Conservation (phyloP, 2,329 filamentous ascomycete species). For the Leptodontidium sp. region DNA sequence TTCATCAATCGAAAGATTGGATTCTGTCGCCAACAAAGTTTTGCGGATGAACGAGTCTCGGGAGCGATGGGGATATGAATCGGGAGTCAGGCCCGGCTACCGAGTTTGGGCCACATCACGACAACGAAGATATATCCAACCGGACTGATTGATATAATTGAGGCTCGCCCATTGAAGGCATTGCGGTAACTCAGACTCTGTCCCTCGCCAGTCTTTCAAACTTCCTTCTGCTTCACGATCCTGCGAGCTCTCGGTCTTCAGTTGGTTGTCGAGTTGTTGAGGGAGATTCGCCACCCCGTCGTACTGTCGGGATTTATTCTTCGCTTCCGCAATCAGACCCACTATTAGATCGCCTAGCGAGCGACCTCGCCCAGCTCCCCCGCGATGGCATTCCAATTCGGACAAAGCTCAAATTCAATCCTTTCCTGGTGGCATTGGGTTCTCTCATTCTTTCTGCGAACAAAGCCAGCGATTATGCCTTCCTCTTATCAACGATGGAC, state of each 20-base stretch:
- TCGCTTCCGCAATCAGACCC: slow-evolving; percentile 12
- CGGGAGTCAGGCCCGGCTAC: slow-evolving; percentile 30
- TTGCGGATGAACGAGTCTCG: slow-evolving; percentile 1
- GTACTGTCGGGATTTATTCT: slow-evolving; percentile 7
- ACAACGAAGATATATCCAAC: slow-evolving; percentile 8
- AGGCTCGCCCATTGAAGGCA: background rate
- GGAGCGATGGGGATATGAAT: slow-evolving; percentile 17
- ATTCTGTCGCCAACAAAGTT: slow-evolving; percentile 5
- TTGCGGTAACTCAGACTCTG: background rate
- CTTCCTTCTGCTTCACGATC: background rate
- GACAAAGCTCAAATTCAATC: slow-evolving; percentile 11
- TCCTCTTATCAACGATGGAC: slow-evolving; percentile 52
- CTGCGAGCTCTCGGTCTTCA: background rate
- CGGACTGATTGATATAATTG: background rate
- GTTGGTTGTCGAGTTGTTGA: background rate
- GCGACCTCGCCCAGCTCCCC: slow-evolving; percentile 9
- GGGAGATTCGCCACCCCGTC: background rate
- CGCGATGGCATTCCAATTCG: slow-evolving; percentile 15
- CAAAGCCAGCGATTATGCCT: slow-evolving; percentile 21
- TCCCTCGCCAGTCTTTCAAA: background rate
- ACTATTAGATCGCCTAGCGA: slow-evolving; percentile 7
- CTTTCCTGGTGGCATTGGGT: slow-evolving; percentile 32
- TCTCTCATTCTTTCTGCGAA: slow-evolving; percentile 27
- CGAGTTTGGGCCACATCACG: slow-evolving; percentile 21
- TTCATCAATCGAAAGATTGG: slow-evolving; percentile 13